Percentiles rank a stretch among this genome's conserved stretches.
Evolutionary conservation across 805 yeast species (phyloP).

Genomic region (Deakozyma indianensis): DNA sequence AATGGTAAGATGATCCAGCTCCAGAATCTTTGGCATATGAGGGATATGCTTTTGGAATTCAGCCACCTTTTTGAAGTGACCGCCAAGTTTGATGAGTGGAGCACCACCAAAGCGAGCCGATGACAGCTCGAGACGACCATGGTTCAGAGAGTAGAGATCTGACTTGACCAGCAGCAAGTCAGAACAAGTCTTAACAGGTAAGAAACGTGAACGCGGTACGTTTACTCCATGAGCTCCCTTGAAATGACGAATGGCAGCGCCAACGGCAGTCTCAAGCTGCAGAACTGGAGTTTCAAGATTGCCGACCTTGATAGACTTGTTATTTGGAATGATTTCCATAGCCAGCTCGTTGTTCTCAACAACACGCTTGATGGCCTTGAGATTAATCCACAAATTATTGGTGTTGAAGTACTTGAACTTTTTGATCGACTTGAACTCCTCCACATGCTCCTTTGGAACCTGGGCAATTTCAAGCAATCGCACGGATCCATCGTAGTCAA

Average conservation of each 20-base stretch:
- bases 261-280: constrained; percentile 97
- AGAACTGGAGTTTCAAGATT: constrained; percentile 68
- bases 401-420: constrained; percentile 98
- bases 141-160: constrained; percentile 79
- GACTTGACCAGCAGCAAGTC: constrained; percentile 90
- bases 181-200: constrained; percentile 96
- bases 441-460: constrained; percentile 96
- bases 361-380: constrained; percentile 85
- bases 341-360: constrained; percentile 70
- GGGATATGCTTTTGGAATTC: constrained; percentile 83
- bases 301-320: constrained; percentile 68
- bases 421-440: constrained; percentile 94
- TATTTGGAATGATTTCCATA: constrained; percentile 92
- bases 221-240: constrained; percentile 93
- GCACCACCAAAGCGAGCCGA: constrained; percentile 80
- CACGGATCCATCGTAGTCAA: constrained; percentile 88
- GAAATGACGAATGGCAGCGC: constrained; percentile 97
- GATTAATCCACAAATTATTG: constrained; percentile 93
- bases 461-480: constrained; percentile 93
- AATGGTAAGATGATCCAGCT: constrained; percentile 91
- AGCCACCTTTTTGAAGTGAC: constrained; percentile 90
- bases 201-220: constrained; percentile 94
- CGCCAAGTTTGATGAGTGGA: constrained; percentile 91
- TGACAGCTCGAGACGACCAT: constrained; percentile 78
- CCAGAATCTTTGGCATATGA: constrained; percentile 91